Percentiles rank a stretch among this genome's conserved stretches.
These are phyloP conservation scores for Mycothermus thermophilus DNA, from an alignment of 495 filamentous ascomycete genomes.

Conservation along the genomic window DNA sequence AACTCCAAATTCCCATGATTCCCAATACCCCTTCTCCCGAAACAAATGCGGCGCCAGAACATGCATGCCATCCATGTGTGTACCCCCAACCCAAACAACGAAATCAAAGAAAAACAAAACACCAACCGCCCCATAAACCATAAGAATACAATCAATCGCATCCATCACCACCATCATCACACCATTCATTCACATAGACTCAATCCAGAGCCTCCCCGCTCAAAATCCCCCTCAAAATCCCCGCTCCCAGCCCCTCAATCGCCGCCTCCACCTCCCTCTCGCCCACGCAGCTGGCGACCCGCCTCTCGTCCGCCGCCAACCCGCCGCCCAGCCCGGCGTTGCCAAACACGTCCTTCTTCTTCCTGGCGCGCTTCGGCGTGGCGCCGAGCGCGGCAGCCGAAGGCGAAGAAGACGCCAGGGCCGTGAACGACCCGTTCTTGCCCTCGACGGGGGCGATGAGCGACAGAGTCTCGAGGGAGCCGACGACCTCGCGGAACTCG, in stretches of 20 bases:
- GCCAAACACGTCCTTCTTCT: slow-evolving; percentile 22
- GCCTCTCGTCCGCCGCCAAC: slow-evolving; percentile 45
- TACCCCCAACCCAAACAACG: neutral
- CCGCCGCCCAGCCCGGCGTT: slow-evolving; percentile 21
- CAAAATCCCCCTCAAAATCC: slow-evolving; percentile 41
- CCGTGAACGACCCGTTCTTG: slow-evolving; percentile 47
- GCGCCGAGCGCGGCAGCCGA: too few species aligned
- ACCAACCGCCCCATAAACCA: neutral
- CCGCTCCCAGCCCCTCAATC: slow-evolving; percentile 46
- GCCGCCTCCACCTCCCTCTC: slow-evolving; percentile 62
- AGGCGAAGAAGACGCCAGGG: slow-evolving; percentile 37
- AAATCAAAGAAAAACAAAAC: slow-evolving; percentile 1
- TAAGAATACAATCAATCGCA: neutral
- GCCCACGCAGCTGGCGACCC: slow-evolving; percentile 61
- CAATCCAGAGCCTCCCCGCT: slow-evolving; percentile 36
- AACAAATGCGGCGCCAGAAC: too few species aligned
- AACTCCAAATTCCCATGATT: too few species aligned
- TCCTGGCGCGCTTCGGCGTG: slow-evolving; percentile 5
- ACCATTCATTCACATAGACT: neutral
- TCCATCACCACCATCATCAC: neutral
- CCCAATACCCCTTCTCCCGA: too few species aligned
- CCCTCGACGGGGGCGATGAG: slow-evolving; percentile 66
- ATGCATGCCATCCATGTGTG: too few species aligned
- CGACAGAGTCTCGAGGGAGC: slow-evolving; percentile 71
- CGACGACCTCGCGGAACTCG: slow-evolving; percentile 90